These are phyloP conservation scores for Plantago lanceolata DNA, from an alignment of 305 asterid genomes.

Conservation along the genomic window DNA sequence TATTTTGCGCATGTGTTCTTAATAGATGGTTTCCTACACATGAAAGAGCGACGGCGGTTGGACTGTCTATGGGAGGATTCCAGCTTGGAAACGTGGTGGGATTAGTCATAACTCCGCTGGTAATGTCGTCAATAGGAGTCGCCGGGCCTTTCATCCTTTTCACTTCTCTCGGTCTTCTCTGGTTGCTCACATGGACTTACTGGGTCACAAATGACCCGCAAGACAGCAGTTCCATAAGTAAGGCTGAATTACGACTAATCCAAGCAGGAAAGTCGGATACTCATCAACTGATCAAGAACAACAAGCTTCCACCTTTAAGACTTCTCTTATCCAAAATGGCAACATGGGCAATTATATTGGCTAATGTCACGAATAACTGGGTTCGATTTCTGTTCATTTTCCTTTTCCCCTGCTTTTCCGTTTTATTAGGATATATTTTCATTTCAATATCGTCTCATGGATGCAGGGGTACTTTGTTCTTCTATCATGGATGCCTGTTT, in stretches of 20 bases:
- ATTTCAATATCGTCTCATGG: conserved; percentile 7
- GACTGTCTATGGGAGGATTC: conserved; percentile 93
- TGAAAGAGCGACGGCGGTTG: conserved; percentile 91
- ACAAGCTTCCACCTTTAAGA: conserved; percentile 51
- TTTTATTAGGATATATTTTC: background rate
- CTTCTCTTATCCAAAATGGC: conserved; percentile 74
- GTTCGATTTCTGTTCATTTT: conserved; percentile 28
- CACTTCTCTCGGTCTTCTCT: conserved; percentile 74
- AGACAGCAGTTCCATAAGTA: conserved; percentile 52
- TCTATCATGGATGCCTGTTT: conserved; percentile 97
- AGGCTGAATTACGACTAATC: conserved; percentile 60
- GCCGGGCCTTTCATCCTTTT: conserved; percentile 82
- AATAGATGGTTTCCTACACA: conserved; percentile 82
- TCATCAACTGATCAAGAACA: conserved; percentile 38
- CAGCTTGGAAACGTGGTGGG: conserved; percentile 92
- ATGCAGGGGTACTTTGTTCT: conserved; percentile 97
- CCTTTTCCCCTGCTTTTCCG: background rate
- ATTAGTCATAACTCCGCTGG: conserved; percentile 64
- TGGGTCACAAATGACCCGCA: conserved; percentile 65
- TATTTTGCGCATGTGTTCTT: conserved; percentile 4
- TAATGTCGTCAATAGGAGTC: conserved; percentile 66
- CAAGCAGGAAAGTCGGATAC: conserved; percentile 72
- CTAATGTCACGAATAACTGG: conserved; percentile 85
- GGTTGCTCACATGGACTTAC: conserved; percentile 60
- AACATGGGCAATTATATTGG: conserved; percentile 85